Evolutionary conservation across 768 basidiomycete genomes (phyloP), one percentile per base, ranked within the genome.

Genomic region (Tulasnella sp.): DNA sequence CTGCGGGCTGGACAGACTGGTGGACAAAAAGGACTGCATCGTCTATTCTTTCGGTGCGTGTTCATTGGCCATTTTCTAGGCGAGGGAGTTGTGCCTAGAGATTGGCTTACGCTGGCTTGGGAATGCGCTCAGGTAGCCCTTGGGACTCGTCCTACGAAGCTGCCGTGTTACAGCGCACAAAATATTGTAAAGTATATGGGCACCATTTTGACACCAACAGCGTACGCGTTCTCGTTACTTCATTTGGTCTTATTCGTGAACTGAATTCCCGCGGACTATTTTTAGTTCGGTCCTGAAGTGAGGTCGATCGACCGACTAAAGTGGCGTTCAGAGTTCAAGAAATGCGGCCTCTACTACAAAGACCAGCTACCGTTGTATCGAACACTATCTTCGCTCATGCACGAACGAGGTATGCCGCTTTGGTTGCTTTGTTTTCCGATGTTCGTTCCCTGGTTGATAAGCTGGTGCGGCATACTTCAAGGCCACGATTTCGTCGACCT

Each of bases 141-240:
- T 86, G 88, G 74, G 91, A 91, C 75, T 90, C 91, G 4, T 90
- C 91, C 4, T 92, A 91, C 81, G 92, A 92, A 82, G 88, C 89
- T 3, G 89, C 88, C 48, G 82, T 92, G 74, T 86, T 92, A 21
- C 86, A 87, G 36, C 87, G 87, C 34, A 87, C 86, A 39, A 84
- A 77, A 62, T 62, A 77, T 38, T 77, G 76, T 42, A 74, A 81
- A 74, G 71, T 82, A 14, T 82, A 80, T 44, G 82, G 82, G 16
- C 81, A 82, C 42, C 81, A 82, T 36, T 82, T 80, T 74, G 83
- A n/a, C 78, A 84, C 71, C 91, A 91, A 82, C 83, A 90, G 82
- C 86, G 92, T 14, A 92, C 88, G 87, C 89, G 90, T 2, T 91
- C 90, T 77, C 72, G 36, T 71, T 81, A 6, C 52, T 73, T 24